Conservation (phyloP, 2,329 filamentous ascomycete species). For the Ceratocystis diversiconidia region DNA sequence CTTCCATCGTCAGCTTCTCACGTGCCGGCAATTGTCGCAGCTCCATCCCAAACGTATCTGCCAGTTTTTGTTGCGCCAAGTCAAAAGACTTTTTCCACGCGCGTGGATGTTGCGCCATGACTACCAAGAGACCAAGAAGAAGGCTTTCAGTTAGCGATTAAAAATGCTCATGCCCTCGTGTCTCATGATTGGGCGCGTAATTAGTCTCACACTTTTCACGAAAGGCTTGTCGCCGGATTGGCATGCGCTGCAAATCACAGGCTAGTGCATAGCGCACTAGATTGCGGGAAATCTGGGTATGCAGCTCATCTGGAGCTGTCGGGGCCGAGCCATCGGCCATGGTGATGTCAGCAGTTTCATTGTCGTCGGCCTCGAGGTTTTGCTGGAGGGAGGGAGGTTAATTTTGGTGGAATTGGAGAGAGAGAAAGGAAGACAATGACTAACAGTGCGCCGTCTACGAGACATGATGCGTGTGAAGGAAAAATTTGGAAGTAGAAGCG, state of each 20-base stretch:
- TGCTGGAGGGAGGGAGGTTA: background rate
- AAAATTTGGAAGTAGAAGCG: background rate
- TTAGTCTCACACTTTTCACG: constrained; percentile 41
- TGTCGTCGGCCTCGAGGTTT: background rate
- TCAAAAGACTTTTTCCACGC: constrained; percentile 67
- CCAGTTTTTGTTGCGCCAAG: constrained; percentile 58
- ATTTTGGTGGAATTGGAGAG: background rate
- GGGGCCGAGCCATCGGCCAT: constrained; percentile 29
- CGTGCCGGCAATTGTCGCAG: constrained; percentile 67
- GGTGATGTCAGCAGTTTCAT: constrained; percentile 21
- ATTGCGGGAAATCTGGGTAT: constrained; percentile 46
- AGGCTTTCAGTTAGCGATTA: background rate
- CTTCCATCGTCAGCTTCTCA: constrained; percentile 68
- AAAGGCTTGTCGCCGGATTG: constrained; percentile 48
- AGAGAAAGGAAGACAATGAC: background rate
- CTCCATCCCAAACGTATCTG: constrained; percentile 75
- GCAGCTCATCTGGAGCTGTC: constrained; percentile 27
- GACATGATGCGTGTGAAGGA: background rate
- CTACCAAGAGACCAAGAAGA: constrained; percentile 28
- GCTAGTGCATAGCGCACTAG: constrained; percentile 54
- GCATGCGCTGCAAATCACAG: constrained; percentile 48
- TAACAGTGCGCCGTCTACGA: constrained; percentile 6
- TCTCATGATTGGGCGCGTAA: background rate
- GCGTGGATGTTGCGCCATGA: constrained; percentile 55
- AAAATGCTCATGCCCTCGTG: background rate